A percentile compares a stretch with the other conserved stretches of the same genome.
Conservation (phyloP, 192 early-diverging fungal species). For the Obelidium mucronatum region DNA sequence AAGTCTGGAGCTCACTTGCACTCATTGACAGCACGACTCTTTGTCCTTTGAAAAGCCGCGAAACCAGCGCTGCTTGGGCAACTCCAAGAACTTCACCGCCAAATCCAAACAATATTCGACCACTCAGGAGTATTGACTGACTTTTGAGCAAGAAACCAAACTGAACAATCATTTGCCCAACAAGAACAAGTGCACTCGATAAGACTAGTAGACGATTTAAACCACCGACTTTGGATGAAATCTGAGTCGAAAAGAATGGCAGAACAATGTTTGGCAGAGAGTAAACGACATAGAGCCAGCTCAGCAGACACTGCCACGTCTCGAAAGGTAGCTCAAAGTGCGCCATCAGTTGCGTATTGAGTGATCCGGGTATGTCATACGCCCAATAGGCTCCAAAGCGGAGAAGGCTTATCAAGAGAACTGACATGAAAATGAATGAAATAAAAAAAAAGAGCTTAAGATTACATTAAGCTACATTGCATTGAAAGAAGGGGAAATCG, state of each 20-base stretch:
- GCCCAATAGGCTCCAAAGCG: constrained; percentile 23
- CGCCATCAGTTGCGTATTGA: constrained; percentile 19
- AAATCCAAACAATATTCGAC: constrained; percentile 52
- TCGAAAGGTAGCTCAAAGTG: constrained; percentile 1
- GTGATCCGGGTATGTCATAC: constrained; percentile 28
- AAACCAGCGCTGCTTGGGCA: constrained; percentile 52
- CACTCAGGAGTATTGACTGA: too few species aligned
- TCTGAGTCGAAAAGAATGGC: constrained; percentile 58
- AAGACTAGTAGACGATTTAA: background rate
- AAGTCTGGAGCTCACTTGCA: constrained; percentile 1
- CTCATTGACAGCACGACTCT: constrained; percentile 11
- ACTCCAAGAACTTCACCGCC: constrained; percentile 58
- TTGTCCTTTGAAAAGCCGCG: constrained; percentile 58
- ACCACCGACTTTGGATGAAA: background rate
- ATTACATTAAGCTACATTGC: too few species aligned
- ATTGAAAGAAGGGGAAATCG: too few species aligned
- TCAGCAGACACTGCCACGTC: constrained; percentile 57
- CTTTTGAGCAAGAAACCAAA: too few species aligned
- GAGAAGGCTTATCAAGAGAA: background rate
- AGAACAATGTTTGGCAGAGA: constrained; percentile 70
- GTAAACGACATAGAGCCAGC: constrained; percentile 64
- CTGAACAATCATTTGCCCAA: too few species aligned
- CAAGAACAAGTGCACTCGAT: too few species aligned
- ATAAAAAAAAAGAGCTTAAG: too few species aligned
- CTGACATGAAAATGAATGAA: too few species aligned